Percentiles rank a stretch among this genome's conserved stretches.
Evolutionary conservation across 176 grass and related monocot species (phyloP).

Genomic region (Carex myosuroides): DNA sequence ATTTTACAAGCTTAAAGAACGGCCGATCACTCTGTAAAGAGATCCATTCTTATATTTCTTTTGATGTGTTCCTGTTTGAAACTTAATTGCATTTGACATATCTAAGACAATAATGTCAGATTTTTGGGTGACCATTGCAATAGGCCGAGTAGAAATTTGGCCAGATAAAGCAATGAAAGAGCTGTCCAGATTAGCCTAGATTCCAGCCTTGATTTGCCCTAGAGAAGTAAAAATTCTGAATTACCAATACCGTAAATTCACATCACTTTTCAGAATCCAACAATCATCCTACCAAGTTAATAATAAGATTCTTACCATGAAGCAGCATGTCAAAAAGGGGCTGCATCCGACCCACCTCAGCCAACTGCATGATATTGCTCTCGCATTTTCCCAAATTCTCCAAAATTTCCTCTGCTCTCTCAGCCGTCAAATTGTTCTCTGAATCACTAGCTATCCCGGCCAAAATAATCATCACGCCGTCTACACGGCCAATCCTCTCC

Average conservation of each 20-base stretch:
- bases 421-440: conserved; percentile 10
- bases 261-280: conserved; percentile 3
- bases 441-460: conserved; percentile 37
- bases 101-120: not conserved
- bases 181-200: not conserved
- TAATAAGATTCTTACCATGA: conserved; percentile 34
- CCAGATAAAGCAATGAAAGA: not conserved
- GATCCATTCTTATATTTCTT: not conserved
- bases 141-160: not conserved
- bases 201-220: not conserved
- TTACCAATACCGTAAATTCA: not conserved
- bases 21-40: not conserved
- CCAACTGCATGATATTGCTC: conserved; percentile 46
- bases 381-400: conserved; percentile 50
- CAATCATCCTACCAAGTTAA: not conserved
- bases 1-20: no score
- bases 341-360: conserved; percentile 63
- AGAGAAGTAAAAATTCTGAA: not conserved
- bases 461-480: conserved; percentile 53
- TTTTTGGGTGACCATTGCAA: not conserved
- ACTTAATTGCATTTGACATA: not conserved
- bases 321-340: conserved; percentile 56
- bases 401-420: conserved; percentile 41
- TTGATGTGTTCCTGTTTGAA: not conserved
- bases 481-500: conserved; percentile 40